Evolutionary conservation across 345 rosid genomes (phyloP), one percentile per base, ranked within the genome.

Genomic region (Iberis pinnata): DNA sequence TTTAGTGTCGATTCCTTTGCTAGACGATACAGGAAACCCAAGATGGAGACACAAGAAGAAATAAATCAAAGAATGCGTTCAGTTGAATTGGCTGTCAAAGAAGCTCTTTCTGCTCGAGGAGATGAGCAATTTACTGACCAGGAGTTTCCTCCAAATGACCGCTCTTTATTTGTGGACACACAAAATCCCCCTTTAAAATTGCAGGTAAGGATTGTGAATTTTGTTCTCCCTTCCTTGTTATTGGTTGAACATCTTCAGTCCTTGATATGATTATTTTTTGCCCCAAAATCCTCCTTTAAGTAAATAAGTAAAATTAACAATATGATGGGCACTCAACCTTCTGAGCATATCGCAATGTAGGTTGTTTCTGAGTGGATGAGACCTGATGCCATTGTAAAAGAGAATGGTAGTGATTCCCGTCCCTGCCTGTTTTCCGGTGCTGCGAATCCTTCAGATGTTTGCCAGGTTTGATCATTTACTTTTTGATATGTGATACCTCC

Each of bases 291-390:
- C 26, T 18, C 40, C 31, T 49, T 56, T 16, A 49, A 42, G 22
- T 56, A 25, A 43, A 46, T 13, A 59, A 51, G 51, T 22, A 22
- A 22, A n/a, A 29, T 53, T 16, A 36, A 44, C 43, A 31, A 59
- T 27, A 44, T 67, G 38, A 31, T 45, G 16, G 16, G 19, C 56
- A 59, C 33, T 8, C 53, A 51, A 74, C 41, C 49, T 69, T 55
- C 59, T 69, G 63, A 27, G 47, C 40, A 47, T 58, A 38, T 38
- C 60, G 27, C 29, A 47, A 52, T 52, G 27, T 53, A 92, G 98
- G 96, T 93, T 75, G 99, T 93, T 64, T 83, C 95, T 32, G 82
- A 88, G 68, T 93, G 99, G 99, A 80, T 72, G 89, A 86, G 97
- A 69, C 97, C 99, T 59, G 83, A 71, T 72, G 88, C 86, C 53